phyloP scores from a whole-genome alignment of 805 yeast species.

The Scheffersomyces spartinae region DNA sequence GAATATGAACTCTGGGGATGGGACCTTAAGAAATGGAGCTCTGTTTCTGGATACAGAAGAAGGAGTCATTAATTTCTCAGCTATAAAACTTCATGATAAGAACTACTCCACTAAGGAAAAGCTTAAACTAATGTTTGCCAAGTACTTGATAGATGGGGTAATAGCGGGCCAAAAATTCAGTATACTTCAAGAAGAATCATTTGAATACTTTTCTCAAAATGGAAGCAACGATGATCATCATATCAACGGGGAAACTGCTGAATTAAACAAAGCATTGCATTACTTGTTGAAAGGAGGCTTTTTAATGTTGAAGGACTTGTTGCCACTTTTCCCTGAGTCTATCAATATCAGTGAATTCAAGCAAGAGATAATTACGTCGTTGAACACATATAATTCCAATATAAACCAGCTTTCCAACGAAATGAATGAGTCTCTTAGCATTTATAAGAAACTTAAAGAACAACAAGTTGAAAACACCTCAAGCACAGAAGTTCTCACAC shows the following conservation, averaged over 20 bases:
- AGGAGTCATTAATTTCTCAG: conserved; percentile 11
- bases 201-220: too few species aligned
- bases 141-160: conserved; percentile 30
- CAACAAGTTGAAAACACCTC: conserved; percentile 42
- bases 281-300: conserved; percentile 22
- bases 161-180: too few species aligned
- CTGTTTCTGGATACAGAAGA: conserved; percentile 8
- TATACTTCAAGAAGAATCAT: too few species aligned
- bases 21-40: too few species aligned
- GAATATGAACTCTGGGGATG: too few species aligned
- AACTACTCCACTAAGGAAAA: conserved; percentile 19
- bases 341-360: conserved; percentile 73
- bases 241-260: too few species aligned
- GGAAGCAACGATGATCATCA: too few species aligned
- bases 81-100: conserved; percentile 22
- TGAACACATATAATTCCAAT: conserved; percentile 58
- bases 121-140: conserved; percentile 52
- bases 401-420: conserved; percentile 60
- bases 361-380: conserved; percentile 69
- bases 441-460: conserved; percentile 43
- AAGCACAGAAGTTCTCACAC: conserved; percentile 43
- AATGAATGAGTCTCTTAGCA: conserved; percentile 60
- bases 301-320: conserved; percentile 63
- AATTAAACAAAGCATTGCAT: conserved; percentile 1
- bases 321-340: conserved; percentile 79